Evolutionary conservation across 805 yeast species (phyloP), one percentile per base, ranked within the genome.

Genomic region (Candida hungchunana): DNA sequence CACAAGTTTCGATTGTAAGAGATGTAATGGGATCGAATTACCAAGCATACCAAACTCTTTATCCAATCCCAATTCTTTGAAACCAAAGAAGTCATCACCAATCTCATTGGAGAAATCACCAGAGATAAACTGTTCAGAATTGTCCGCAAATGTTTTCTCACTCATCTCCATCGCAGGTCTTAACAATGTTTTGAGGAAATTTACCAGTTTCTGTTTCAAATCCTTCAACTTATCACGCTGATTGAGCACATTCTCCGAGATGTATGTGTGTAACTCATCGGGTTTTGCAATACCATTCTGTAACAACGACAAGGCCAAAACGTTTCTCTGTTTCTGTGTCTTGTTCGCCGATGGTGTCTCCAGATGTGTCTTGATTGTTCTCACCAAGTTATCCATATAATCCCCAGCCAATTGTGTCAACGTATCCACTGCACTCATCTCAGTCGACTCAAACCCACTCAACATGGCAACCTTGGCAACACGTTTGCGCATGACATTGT

Each of bases 1-100:
- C 30, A 79, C 78, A 31, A 84, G 67, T 40, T 82, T 70, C 7
- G 94, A 78, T 48, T 87, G 96, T 24, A 93, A 65, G 39, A 93
- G 65, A 59, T 90, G 95, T 29, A 94, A 67, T 2, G 99, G 98
- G 18, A 93, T 87, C 0, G 95, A 76, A 3, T 89, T 73, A 19
- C 89, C 82, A 32, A 88, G 62, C 55, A 90, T 66, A 9, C 90
- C 89, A 57, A 87, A 82, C 58, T 93, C 99, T 51, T 82, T 85
- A 52, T 90, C 97, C 35, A 93, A 64, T 0, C 98, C 98, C 31
- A 93, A 67, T 47, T 90, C 97, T 55, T 75, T 83, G 67, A 93
- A 94, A 0, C 99, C 99, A 64, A 94, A 94, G 71, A 89, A 93
- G 62, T 93, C 99, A 51, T 90, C 98, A 6, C 97, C 98, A 25